Evolutionary conservation across 2,329 filamentous ascomycete genomes (phyloP).

Genomic region (Aspergillus japonicus): DNA sequence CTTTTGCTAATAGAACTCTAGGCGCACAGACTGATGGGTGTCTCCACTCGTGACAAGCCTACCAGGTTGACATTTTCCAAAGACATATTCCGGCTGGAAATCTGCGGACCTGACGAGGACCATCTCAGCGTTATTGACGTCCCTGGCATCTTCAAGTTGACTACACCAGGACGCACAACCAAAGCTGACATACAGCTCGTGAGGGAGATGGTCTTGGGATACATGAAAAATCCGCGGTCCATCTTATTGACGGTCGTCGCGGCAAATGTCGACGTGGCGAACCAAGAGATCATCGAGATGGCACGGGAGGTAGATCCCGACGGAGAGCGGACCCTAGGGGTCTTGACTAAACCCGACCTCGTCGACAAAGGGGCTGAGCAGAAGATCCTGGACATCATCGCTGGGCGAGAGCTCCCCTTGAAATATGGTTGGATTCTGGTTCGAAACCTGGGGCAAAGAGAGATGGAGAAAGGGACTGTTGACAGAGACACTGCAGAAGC

Average conservation of each 20-base stretch:
- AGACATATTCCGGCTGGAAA: slow-evolving; percentile 45
- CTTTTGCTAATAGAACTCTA: slow-evolving; percentile 2
- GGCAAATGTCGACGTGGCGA: slow-evolving; percentile 47
- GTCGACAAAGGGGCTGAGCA: slow-evolving; percentile 37
- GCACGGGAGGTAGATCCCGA: slow-evolving; percentile 37
- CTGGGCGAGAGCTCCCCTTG: slow-evolving; percentile 20
- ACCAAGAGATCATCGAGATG: slow-evolving; percentile 47
- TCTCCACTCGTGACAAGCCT: slow-evolving; percentile 19
- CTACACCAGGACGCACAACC: slow-evolving; percentile 35
- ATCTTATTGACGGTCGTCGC: slow-evolving; percentile 47
- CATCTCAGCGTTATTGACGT: slow-evolving; percentile 48
- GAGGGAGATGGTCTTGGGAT: slow-evolving; percentile 37
- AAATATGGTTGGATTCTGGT: slow-evolving; percentile 35
- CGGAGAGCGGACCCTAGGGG: slow-evolving; percentile 43
- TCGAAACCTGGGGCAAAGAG: slow-evolving; percentile 33
- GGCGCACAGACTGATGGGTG: slow-evolving; percentile 27
- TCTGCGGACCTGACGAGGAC: slow-evolving; percentile 41
- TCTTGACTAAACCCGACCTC: slow-evolving; percentile 62
- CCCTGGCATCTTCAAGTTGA: slow-evolving; percentile 46
- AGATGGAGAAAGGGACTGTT: slow-evolving; percentile 18
- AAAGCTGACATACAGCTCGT: slow-evolving; percentile 41
- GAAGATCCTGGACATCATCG: slow-evolving; percentile 29
- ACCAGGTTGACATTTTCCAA: slow-evolving; percentile 37
- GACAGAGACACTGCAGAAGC: slow-evolving; percentile 34
- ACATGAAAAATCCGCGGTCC: slow-evolving; percentile 41